Base-by-base conservation (phyloP, 1,284 basidiomycete genomes). In the Dichomitus squalens region DNA sequence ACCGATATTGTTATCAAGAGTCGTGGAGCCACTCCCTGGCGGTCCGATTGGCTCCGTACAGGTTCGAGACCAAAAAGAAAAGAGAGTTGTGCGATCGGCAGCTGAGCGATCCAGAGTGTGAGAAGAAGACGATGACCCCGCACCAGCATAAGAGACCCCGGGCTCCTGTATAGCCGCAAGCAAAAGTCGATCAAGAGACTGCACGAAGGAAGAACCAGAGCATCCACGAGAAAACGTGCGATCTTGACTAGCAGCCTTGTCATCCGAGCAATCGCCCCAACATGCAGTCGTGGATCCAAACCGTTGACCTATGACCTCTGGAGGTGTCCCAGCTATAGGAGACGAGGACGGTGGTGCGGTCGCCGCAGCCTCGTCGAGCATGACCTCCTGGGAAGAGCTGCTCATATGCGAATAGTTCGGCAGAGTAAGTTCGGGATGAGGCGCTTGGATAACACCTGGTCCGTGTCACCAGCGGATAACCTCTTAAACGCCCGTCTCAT, bases 301-400 rank as follows among this genome's bases (percentile, higher is more conserved):
- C 14, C 12, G 14, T 53, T 47, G 4, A n/a, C 43, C 31, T 9
- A 36, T 9, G 29, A 35, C 43, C 29, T 54, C 53, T 12, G 49
- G 50, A 35, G 61, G 59, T 5, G 63, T 66, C 8, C 25, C 2
- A 9, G 41, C 36, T 16, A 40, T 29, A 6, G 60, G 59, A 23
- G 63, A 61, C 9, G 64, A 64, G 0, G 51, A 53, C 1, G 53
- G 29, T 2, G 60, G 60, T 21, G 63, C 59, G 21, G 64, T 64
- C 12, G 23, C 3, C 3, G 6, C 14, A 29, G 25, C 41, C 23
- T 7, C 11, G 38, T 8, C 48, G 7, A 20, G 18, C 21, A 38
- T 27, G 16, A 12, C 20, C 4, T 25, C 21, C 14, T 16, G 36
- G 4, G 34, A 1, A n/a, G 21, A 33, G 18, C 21, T 18, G 18